phyloP scores from a whole-genome alignment of 1,139 yeast genomes.

The Blastobotrys arbuscula region DNA sequence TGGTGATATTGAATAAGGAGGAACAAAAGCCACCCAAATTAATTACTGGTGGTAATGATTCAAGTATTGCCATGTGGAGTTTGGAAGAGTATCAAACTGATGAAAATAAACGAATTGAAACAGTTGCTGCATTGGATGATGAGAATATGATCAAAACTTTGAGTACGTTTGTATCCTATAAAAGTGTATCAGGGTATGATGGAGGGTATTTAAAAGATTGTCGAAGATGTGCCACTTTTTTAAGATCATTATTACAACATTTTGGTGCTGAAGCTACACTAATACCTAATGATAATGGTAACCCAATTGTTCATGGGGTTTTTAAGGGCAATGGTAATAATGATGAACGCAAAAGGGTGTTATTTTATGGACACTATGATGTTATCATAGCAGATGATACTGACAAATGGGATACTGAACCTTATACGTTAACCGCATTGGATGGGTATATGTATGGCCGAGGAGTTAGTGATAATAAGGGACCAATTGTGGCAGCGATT shows the following conservation, averaged over 20 bases:
- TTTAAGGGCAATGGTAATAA: conserved; percentile 40
- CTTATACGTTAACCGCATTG: conserved; percentile 65
- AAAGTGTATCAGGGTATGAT: conserved; percentile 73
- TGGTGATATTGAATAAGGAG: conserved; percentile 18
- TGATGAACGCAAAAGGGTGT: conserved; percentile 32
- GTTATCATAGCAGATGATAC: conserved; percentile 67
- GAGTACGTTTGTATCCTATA: conserved; percentile 56
- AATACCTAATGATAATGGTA: conserved; percentile 66
- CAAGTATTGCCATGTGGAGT: conserved; percentile 57
- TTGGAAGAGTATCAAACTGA: conserved; percentile 22
- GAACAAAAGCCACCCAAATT: conserved; percentile 26
- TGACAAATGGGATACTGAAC: conserved; percentile 67
- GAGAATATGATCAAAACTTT: conserved; percentile 62
- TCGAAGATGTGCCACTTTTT: conserved; percentile 76
- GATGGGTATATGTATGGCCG: conserved; percentile 88
- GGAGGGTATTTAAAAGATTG: conserved; percentile 63
- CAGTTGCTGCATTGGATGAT: conserved; percentile 36
- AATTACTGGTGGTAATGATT: conserved; percentile 56
- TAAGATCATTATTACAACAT: conserved; percentile 55
- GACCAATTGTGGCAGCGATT: conserved; percentile 85
- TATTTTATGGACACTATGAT: conserved; percentile 96
- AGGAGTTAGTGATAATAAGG: conserved; percentile 93
- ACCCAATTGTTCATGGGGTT: conserved; percentile 76
- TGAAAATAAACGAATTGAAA: background rate
- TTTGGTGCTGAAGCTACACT: conserved; percentile 74